phyloP scores from a whole-genome alignment of 2,329 filamentous ascomycete species.

The Sclerotiophoma versabilis region DNA sequence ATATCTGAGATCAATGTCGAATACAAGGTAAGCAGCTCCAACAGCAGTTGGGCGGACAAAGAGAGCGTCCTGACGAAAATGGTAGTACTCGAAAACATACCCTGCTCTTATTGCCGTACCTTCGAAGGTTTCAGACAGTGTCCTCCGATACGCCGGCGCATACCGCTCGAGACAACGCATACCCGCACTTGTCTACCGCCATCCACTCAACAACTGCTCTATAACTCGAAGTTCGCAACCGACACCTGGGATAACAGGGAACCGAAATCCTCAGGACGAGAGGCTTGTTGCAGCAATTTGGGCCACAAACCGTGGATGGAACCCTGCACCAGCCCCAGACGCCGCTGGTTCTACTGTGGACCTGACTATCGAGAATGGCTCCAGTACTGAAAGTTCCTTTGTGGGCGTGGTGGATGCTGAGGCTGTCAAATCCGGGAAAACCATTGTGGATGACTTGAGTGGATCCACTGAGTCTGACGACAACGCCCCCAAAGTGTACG shows the following conservation, averaged over 20 bases:
- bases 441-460: conserved; percentile 37
- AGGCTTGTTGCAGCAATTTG: conserved; percentile 93
- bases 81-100: conserved; percentile 86
- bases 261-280: conserved; percentile 94
- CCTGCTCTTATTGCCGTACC: conserved; percentile 86
- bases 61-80: conserved; percentile 21
- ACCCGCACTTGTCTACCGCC: conserved; percentile 90
- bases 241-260: conserved; percentile 81
- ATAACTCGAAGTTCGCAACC: conserved; percentile 96
- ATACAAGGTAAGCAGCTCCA: conserved; percentile 64
- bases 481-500: conserved; percentile 67
- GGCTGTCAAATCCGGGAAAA: conserved; percentile 21
- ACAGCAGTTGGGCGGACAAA: not conserved
- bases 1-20: conserved; percentile 89
- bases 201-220: conserved; percentile 94
- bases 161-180: conserved; percentile 91
- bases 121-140: conserved; percentile 91
- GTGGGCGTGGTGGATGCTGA: conserved; percentile 40
- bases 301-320: conserved; percentile 63
- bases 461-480: conserved; percentile 47
- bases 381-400: conserved; percentile 46
- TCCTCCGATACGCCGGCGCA: conserved; percentile 87
- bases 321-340: conserved; percentile 29
- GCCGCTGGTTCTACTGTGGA: conserved; percentile 36
- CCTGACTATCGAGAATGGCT: conserved; percentile 43